Evolutionary conservation across 306 rosid species (phyloP), one percentile per base, ranked within the genome.

Genomic region (Vachellia collinsii): DNA sequence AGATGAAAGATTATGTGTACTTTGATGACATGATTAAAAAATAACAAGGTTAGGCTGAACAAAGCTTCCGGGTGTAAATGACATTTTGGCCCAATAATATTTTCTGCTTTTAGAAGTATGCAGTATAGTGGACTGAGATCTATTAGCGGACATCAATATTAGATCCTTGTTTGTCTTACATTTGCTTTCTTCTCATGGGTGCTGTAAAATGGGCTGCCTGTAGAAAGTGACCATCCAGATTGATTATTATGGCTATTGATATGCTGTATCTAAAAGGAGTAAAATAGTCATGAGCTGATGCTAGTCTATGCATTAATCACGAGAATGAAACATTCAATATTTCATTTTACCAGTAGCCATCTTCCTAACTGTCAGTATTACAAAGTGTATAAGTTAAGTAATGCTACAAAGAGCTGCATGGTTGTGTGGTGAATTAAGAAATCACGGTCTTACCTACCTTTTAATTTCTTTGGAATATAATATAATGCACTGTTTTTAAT

Each of bases 1-100:
- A 74, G 65, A 54, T 77, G 46, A 53, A 64, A 51, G 12, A 4
- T 56, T 39, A 11, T 6, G 7, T 20, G 14, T 64, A 44, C 25
- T 64, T 72, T 61, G 56, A 74, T 63, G 56, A 50, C 36, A 20
- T 74, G 70, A 39, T 68, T 17, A 20, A 74, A 29, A 74, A 54
- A 54, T 66, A 29, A 22, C 29, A 25, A 42, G 7, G 9, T 64
- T 44, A 46, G 59, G 23, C 64, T 37, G 6, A 20, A 41, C 22
- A 22, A 75, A 11, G 38, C 16, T 6, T 17, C 9, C 6, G n/a
- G 29, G 38, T 20, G 37, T 56, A 50, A 37, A 38, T 74, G 25
- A 53, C 8, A 53, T 74, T 74, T 36, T 36, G 48, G 36, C 19
- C 20, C 41, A 19, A n/a, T 17, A 4, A 25, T 7, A 56, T 38